phyloP scores from a whole-genome alignment of 345 rosid species.

The Psidium guajava region DNA sequence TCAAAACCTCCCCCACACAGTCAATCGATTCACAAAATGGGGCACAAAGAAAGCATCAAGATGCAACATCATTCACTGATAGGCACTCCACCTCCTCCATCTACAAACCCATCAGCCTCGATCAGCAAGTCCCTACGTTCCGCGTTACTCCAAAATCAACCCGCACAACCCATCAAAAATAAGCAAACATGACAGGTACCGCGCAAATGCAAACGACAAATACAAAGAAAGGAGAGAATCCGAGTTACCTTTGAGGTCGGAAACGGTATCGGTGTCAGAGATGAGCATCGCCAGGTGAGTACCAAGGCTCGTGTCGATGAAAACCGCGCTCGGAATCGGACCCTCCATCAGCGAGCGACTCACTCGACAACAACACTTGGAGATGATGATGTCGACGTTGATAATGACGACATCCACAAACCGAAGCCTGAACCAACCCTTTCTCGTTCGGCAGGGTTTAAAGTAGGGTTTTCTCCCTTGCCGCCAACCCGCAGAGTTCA shows the following conservation, averaged over 20 bases:
- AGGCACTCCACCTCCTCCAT: not conserved
- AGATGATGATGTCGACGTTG: not conserved
- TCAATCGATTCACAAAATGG: not conserved
- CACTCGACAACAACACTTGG: not conserved
- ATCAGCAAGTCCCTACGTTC: not conserved
- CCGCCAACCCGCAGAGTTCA: not conserved
- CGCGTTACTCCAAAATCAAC: not conserved
- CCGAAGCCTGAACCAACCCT: too few relatives aligned
- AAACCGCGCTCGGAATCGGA: constrained; percentile 13
- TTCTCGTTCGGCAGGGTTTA: not conserved
- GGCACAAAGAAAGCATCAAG: not conserved
- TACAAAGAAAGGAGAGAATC: not conserved
- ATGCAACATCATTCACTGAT: not conserved
- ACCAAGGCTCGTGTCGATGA: constrained; percentile 47
- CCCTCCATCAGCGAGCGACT: not conserved
- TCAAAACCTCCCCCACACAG: not conserved
- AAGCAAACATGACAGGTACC: not conserved
- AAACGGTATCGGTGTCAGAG: constrained; percentile 37
- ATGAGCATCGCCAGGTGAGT: constrained; percentile 42
- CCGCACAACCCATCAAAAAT: not conserved
- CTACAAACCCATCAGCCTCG: not conserved
- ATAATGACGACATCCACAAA: too few relatives aligned
- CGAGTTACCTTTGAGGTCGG: constrained; percentile 43
- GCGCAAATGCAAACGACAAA: not conserved
- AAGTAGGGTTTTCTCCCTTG: not conserved